Percentiles rank a stretch among this genome's conserved stretches.
Evolutionary conservation across 176 grass and related monocot genomes (phyloP).

Genomic region (Elaeis guineensis): DNA sequence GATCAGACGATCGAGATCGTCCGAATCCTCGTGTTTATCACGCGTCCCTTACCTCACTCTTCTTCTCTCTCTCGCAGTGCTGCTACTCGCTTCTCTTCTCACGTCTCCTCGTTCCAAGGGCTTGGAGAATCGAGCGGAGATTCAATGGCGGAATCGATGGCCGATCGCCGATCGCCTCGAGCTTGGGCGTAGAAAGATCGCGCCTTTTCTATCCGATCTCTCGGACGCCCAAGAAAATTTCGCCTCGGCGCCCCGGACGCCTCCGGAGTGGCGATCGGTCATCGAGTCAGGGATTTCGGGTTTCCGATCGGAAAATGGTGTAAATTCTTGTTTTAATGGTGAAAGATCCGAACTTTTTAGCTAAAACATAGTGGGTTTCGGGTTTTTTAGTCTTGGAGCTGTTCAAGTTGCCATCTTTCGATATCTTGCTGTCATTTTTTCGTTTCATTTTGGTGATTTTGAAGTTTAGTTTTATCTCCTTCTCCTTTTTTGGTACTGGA

Average conservation of each 20-base stretch:
- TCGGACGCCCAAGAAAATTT: background rate
- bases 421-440: background rate
- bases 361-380: background rate
- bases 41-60: background rate
- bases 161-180: background rate
- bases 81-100: background rate
- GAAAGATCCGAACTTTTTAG: background rate
- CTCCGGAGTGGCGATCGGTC: background rate
- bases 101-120: background rate
- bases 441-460: background rate
- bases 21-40: background rate
- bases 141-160: background rate
- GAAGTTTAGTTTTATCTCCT: background rate
- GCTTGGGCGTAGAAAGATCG: background rate
- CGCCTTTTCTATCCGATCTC: background rate
- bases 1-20: background rate
- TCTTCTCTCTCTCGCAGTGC: no score
- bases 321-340: background rate
- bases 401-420: constrained; percentile 1
- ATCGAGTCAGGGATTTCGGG: background rate
- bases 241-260: background rate
- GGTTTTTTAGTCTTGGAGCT: background rate
- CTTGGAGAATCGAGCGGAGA: background rate
- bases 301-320: background rate
- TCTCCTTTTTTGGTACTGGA: background rate